Evolutionary conservation across 768 basidiomycete species (phyloP).

Genomic region (Cubamyces sp.): DNA sequence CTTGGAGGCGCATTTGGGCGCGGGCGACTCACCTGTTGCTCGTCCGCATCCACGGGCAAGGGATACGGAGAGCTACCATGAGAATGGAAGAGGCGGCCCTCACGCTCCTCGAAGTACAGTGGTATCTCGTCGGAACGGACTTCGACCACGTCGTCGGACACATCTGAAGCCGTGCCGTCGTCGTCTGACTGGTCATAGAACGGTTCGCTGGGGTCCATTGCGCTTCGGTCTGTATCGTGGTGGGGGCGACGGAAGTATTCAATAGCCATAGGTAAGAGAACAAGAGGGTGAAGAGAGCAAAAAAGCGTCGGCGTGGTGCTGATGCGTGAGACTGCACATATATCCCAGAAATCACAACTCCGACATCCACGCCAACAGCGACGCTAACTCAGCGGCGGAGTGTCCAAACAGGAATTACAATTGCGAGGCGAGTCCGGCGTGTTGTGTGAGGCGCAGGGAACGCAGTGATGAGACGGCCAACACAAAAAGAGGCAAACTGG

Average conservation of each 20-base stretch:
- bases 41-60: slow-evolving; percentile 70
- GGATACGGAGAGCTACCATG: slow-evolving; percentile 66
- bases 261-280: slow-evolving; percentile 23
- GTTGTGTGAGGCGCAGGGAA: slow-evolving; percentile 12
- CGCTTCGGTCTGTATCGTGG: slow-evolving; percentile 11
- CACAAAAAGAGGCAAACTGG: slow-evolving; percentile 13
- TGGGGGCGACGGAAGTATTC: slow-evolving; percentile 8
- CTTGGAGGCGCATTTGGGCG: background rate
- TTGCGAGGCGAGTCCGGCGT: slow-evolving; percentile 14
- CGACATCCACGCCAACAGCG: slow-evolving; percentile 28
- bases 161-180: slow-evolving; percentile 45
- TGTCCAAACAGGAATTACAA: slow-evolving; percentile 19
- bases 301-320: slow-evolving; percentile 29
- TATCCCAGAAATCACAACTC: slow-evolving; percentile 27
- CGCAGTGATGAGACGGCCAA: slow-evolving; percentile 1
- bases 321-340: slow-evolving; percentile 22
- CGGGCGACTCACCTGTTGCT: slow-evolving; percentile 59
- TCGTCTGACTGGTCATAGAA: slow-evolving; percentile 31
- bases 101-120: slow-evolving; percentile 57
- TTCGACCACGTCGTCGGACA: slow-evolving; percentile 50
- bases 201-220: slow-evolving; percentile 13
- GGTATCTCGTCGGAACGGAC: slow-evolving; percentile 59
- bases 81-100: slow-evolving; percentile 71
- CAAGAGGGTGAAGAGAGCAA: slow-evolving; percentile 29
- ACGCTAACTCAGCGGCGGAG: slow-evolving; percentile 32